These are phyloP conservation scores for Allium sativum DNA, from an alignment of 106 monocot species.

Conservation along the genomic window DNA sequence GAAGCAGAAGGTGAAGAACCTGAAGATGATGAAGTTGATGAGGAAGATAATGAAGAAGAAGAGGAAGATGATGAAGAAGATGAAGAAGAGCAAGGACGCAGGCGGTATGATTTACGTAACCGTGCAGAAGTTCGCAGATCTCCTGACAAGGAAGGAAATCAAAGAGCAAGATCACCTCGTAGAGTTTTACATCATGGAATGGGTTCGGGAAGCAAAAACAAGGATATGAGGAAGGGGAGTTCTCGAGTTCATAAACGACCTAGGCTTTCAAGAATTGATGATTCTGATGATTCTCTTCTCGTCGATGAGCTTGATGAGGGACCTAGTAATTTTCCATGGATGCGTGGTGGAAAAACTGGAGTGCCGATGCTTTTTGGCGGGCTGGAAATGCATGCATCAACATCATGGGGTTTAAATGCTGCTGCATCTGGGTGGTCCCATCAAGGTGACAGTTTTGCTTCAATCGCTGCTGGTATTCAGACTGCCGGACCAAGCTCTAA, in stretches of 20 bases:
- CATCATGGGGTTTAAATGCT: conserved; percentile 26
- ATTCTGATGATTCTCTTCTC: conserved; percentile 99
- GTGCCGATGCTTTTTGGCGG: conserved; percentile 45
- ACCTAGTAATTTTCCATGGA: neutral
- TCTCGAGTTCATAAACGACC: conserved; percentile 73
- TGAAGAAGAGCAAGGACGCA: conserved; percentile 79
- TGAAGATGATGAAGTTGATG: conserved; percentile 67
- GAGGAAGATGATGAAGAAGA: conserved; percentile 74
- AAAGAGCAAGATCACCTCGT: conserved; percentile 63
- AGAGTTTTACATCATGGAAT: conserved; percentile 80
- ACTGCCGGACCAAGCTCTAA: conserved; percentile 83
- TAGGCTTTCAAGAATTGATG: conserved; percentile 57
- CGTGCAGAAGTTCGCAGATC: conserved; percentile 87
- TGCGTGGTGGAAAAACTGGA: neutral
- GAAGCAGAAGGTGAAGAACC: conserved; percentile 68
- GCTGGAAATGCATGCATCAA: conserved; percentile 38
- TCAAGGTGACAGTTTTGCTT: conserved; percentile 58
- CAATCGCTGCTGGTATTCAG: neutral
- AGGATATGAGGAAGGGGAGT: conserved; percentile 67
- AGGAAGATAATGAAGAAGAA: conserved; percentile 69
- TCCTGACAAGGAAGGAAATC: conserved; percentile 79
- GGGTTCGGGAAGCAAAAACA: conserved; percentile 46
- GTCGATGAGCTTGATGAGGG: conserved; percentile 59
- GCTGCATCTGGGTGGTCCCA: conserved; percentile 95
- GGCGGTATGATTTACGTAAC: conserved; percentile 83